Evolutionary conservation across 805 yeast species (phyloP).

Genomic region (Kodamaea jinghongensis): DNA sequence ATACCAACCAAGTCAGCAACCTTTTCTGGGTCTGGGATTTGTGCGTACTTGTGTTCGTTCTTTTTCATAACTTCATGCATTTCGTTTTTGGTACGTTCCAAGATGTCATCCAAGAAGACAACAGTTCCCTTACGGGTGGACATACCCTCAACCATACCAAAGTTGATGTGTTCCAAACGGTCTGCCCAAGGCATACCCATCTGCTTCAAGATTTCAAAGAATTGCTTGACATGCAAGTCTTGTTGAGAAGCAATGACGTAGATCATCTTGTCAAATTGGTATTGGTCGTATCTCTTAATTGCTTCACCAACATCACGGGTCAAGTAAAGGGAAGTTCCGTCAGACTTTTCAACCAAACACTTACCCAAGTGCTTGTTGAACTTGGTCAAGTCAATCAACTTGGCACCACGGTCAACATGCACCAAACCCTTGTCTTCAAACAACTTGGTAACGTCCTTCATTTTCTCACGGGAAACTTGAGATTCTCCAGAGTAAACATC

Average conservation of each 20-base stretch:
- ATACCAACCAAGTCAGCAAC: conserved; percentile 95
- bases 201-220: conserved; percentile 88
- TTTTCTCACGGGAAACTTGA: conserved; percentile 72
- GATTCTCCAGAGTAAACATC: conserved; percentile 96
- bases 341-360: conserved; percentile 87
- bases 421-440: conserved; percentile 69
- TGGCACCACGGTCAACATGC: conserved; percentile 88
- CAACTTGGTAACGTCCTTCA: conserved; percentile 61
- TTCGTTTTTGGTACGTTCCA: conserved; percentile 87
- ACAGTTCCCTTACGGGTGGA: conserved; percentile 98
- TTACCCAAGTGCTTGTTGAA: conserved; percentile 91
- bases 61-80: conserved; percentile 97
- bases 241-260: conserved; percentile 96
- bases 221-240: conserved; percentile 90
- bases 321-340: conserved; percentile 90
- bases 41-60: conserved; percentile 87
- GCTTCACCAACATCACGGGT: conserved; percentile 98
- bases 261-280: conserved; percentile 90
- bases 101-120: conserved; percentile 91
- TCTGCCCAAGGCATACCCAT: conserved; percentile 89
- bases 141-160: conserved; percentile 99
- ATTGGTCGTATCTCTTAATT: conserved; percentile 77
- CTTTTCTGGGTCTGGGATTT: conserved; percentile 88
- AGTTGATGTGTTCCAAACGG: conserved; percentile 77
- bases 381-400: conserved; percentile 77